A percentile compares a stretch with the other conserved stretches of the same genome.
phyloP scores from a whole-genome alignment of 768 basidiomycete species.

The Holtermannia corniformis region DNA sequence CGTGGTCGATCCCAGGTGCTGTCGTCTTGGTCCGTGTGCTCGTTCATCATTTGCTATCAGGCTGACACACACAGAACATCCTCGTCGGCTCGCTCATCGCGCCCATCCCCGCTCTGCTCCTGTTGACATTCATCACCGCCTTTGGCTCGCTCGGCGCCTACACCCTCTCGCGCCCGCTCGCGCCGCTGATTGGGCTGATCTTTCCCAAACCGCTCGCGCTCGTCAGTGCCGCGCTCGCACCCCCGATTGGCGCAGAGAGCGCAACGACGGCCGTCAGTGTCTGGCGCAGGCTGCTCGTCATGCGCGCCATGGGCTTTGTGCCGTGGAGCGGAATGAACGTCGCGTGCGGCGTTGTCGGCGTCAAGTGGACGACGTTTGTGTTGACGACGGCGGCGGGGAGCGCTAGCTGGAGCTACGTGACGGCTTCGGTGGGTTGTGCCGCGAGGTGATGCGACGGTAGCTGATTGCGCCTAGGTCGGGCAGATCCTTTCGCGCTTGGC shows the following conservation, averaged over 20 bases:
- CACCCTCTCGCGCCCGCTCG: conserved; percentile 68
- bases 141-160: conserved; percentile 76
- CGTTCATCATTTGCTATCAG: conserved; percentile 30
- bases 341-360: conserved; percentile 84
- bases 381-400: conserved; percentile 41
- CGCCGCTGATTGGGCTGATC: conserved; percentile 66
- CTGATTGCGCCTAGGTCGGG: conserved; percentile 8
- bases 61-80: conserved; percentile 58
- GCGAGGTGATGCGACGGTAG: conserved; percentile 1
- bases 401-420: conserved; percentile 41
- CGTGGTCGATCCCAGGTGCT: conserved; percentile 92
- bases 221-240: conserved; percentile 68
- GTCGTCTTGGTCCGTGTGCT: conserved; percentile 59
- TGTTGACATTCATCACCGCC: conserved; percentile 76
- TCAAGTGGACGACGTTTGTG: conserved; percentile 44
- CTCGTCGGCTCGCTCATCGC: conserved; percentile 78
- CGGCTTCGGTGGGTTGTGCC: conserved; percentile 24
- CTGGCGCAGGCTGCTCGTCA: conserved; percentile 79
- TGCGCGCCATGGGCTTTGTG: conserved; percentile 83
- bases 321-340: conserved; percentile 98
- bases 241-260: conserved; percentile 32
- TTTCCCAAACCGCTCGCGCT: conserved; percentile 78
- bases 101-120: conserved; percentile 66
- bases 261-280: conserved; percentile 24
- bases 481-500: conserved; percentile 28